phyloP scores from a whole-genome alignment of 2,329 filamentous ascomycete species.

The Exophiala sideris region DNA sequence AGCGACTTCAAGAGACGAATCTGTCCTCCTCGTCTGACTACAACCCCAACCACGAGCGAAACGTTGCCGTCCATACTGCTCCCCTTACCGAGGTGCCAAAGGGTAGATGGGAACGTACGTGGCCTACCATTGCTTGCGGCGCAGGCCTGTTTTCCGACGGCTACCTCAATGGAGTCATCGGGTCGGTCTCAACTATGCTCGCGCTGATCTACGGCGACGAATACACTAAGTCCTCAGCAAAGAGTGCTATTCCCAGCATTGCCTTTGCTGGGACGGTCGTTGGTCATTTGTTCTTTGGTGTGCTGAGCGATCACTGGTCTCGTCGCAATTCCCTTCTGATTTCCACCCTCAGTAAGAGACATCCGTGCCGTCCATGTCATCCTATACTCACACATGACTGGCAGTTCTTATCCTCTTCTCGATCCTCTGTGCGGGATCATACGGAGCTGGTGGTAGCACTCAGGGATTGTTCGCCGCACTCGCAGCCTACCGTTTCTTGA shows the following conservation, averaged over 20 bases:
- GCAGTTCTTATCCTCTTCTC: slow-evolving; percentile 75
- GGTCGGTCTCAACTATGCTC: slow-evolving; percentile 78
- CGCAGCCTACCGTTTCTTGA: slow-evolving; percentile 79
- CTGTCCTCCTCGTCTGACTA: slow-evolving; percentile 2
- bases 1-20: slow-evolving; percentile 5
- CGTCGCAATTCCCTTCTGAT: slow-evolving; percentile 75
- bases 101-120: slow-evolving; percentile 53
- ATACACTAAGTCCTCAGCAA: slow-evolving; percentile 64
- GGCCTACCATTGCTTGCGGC: slow-evolving; percentile 81
- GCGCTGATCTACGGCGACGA: slow-evolving; percentile 61
- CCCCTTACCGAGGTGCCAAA: slow-evolving; percentile 28
- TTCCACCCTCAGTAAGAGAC: slow-evolving; percentile 61
- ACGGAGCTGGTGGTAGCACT: slow-evolving; percentile 65
- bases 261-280: slow-evolving; percentile 86
- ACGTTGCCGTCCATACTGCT: background rate
- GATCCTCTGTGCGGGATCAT: slow-evolving; percentile 71
- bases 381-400: background rate
- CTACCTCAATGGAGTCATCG: slow-evolving; percentile 65
- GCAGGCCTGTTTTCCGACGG: slow-evolving; percentile 53
- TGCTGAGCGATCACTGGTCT: slow-evolving; percentile 77
- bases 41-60: slow-evolving; percentile 4
- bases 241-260: slow-evolving; percentile 73
- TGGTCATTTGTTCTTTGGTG: slow-evolving; percentile 77
- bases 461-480: slow-evolving; percentile 73
- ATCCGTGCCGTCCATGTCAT: background rate